Evolutionary conservation across 331 rosid genomes (phyloP), one percentile per base, ranked within the genome.

Genomic region (Quercus phellos): DNA sequence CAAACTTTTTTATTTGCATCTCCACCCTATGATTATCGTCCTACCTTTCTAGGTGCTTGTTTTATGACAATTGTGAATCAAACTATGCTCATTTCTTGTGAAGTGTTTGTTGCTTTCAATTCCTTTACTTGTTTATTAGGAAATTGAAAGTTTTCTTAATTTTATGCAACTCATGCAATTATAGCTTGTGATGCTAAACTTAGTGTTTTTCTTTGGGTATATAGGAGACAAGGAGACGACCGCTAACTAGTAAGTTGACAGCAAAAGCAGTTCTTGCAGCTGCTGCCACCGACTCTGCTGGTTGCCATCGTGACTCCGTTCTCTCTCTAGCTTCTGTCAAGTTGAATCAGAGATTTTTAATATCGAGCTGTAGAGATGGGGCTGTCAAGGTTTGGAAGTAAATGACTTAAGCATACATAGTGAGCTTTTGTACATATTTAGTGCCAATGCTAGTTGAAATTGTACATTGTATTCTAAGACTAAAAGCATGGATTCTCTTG

Each of bases 341-440:
- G 96, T 83, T 90, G 87, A 90, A 90, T 84, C 98, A 94, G 74
- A 89, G 97, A 87, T 91, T 89, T 74, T 72, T 94, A 55, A 79
- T 92, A 77, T 94, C 97, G 63, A 87, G 97, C 80, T 80, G 99
- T 72, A 90, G 99, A 88, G 99, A 95, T 79, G 99, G 98, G 72
- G 93, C 96, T 55, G 83, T 95, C 86, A 95, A 95, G 89, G 98
- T 95, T 77, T 95, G 98, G 99, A 95, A 89, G 89, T 94, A 83
- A 88, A 79, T 58, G 69, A 78, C 76, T 43, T 19, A 0, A 56
- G 74, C 75, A 68, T 60, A 68, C 67, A 55, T n/a, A 18, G 72
- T 77, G 29, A 32, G 72, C 24, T 72, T 38, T 51, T 91, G 96
- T 91, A 89, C 80, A 87, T 86, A 85, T 70, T 77, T 78, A 84